Evolutionary conservation across 2,329 filamentous ascomycete species (phyloP), one percentile per base, ranked within the genome.

Genomic region (Botrytis galanthina): DNA sequence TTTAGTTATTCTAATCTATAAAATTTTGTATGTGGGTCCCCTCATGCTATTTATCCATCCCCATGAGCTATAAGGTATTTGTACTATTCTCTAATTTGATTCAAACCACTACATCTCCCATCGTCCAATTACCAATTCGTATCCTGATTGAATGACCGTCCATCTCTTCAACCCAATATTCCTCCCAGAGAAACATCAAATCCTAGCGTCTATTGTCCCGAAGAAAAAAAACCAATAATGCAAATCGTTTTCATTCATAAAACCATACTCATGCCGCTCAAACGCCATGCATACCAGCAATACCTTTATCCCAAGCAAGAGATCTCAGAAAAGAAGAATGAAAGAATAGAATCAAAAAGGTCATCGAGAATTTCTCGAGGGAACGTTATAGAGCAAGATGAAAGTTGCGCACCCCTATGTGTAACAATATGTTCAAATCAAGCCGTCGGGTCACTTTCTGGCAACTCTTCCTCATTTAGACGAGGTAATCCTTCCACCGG

Each of bases 391-490:
- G 26, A 69, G 37, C 37, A 69, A 32, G 29, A 44, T 57, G 26
- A 57, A 57, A 26, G 12, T 42, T 69, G 32, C 57, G n/a, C 57
- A 57, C 48, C 57, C 8, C 20, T 66, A 39, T 42, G 10, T 68
- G 46, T 54, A 26, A 32, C 35, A 22, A 9, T 42, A 68, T 68
- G n/a, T 63, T 44, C 44, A 63, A 71, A 73, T 82, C 77, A 81
- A 73, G 80, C 80, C 70, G 57, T 73, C 42, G 81, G 81, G 75
- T 81, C 80, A 74, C 79, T 80, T 71, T 80, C 80, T 16, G 75
- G 73, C 22, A 79, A 54, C 57, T 76, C 74, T 42, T 76, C 75
- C 61, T 79, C 75, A 29, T 73, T 70, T 42, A 51, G 29, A 32
- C 42, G 37, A 9, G 51, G 51, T 14, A 75, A 42, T 29, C 74